Evolutionary conservation across 208 protist genomes (phyloP).

Genomic region (Trypanosoma caninum): DNA sequence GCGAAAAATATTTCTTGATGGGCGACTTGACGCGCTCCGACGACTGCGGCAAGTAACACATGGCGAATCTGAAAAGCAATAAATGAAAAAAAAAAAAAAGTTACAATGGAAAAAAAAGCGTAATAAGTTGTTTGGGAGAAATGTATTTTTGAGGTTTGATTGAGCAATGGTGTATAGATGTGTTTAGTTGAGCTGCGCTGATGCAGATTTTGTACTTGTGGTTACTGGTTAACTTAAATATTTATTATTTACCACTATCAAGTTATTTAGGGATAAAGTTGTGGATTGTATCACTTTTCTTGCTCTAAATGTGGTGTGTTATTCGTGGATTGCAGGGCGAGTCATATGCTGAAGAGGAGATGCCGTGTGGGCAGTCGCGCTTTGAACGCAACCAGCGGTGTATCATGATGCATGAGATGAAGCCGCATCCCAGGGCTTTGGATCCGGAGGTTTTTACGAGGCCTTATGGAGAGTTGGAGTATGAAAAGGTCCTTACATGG

Average conservation of each 20-base stretch:
- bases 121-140: not conserved
- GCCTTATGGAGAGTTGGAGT: conserved; percentile 59
- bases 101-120: not conserved
- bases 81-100: not conserved
- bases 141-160: not conserved
- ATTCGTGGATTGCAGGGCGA: conserved; percentile 61
- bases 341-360: conserved; percentile 23
- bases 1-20: conserved; percentile 31
- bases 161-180: too few species aligned
- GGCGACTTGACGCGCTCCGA: conserved; percentile 38
- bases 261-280: too few species aligned
- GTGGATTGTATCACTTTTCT: too few species aligned
- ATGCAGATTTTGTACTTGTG: not conserved
- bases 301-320: conserved; percentile 58
- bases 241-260: too few species aligned
- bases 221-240: too few species aligned
- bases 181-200: too few species aligned
- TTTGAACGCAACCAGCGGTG: conserved; percentile 57
- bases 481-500: conserved; percentile 70
- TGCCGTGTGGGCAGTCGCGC: conserved; percentile 5
- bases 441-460: conserved; percentile 62
- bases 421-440: conserved; percentile 47
- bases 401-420: conserved; percentile 72
- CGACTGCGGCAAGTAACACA: conserved; percentile 27
- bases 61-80: not conserved